Conservation (phyloP, 2,329 filamentous ascomycete genomes). For the Penicillium olsonii region DNA sequence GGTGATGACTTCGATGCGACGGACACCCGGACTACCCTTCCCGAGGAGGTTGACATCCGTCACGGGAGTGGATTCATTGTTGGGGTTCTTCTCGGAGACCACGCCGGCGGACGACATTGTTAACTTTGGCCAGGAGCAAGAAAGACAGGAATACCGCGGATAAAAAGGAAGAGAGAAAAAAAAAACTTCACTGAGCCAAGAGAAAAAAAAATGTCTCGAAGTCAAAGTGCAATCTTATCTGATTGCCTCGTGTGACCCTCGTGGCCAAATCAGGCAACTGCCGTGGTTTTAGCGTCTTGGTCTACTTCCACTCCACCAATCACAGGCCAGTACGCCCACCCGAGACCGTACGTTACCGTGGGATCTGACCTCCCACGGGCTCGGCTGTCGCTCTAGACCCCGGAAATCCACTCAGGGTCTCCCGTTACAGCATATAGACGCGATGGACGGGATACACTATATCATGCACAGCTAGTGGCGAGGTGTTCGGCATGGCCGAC, state of each 20-base stretch:
- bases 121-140: not conserved
- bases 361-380: not conserved
- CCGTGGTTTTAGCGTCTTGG: not conserved
- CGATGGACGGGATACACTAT: not conserved
- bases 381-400: not conserved
- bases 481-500: not conserved
- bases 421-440: constrained; percentile 2
- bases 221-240: constrained; percentile 7
- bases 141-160: not conserved
- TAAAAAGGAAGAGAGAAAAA: not conserved
- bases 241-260: constrained; percentile 3
- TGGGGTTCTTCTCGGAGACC: constrained; percentile 6
- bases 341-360: not conserved
- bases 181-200: constrained; percentile 3
- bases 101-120: constrained; percentile 1
- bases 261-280: not conserved
- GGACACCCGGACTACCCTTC: constrained; percentile 53
- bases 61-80: constrained; percentile 1
- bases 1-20: constrained; percentile 60
- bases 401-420: not conserved
- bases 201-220: not conserved
- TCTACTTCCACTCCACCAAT: not conserved
- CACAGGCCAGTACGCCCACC: not conserved
- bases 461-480: too few relatives aligned
- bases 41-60: constrained; percentile 9